Evolutionary conservation across 2,329 filamentous ascomycete species (phyloP).

Genomic region (Chaetomiaceae sp.): DNA sequence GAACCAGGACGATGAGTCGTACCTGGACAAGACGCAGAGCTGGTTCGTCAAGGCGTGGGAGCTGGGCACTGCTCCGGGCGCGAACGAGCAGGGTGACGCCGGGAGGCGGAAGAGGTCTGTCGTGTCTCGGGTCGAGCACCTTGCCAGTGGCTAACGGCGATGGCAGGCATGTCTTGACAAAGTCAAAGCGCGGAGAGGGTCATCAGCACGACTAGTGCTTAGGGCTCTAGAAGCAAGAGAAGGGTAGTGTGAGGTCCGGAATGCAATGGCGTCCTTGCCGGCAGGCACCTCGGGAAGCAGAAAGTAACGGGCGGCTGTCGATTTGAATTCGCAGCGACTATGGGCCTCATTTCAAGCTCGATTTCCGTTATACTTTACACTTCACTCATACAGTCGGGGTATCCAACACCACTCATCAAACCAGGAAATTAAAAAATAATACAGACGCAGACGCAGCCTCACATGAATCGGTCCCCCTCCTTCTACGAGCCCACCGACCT

Average conservation of each 20-base stretch:
- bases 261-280: too few relatives aligned
- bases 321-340: too few relatives aligned
- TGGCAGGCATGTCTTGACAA: conserved; percentile 9
- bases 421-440: neutral
- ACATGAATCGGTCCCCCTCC: too few relatives aligned
- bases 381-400: neutral
- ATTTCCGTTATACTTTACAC: neutral
- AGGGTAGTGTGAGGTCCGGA: too few relatives aligned
- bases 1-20: conserved; percentile 63
- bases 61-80: conserved; percentile 36
- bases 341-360: too few relatives aligned
- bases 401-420: neutral
- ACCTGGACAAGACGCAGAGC: conserved; percentile 69
- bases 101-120: conserved; percentile 30
- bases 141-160: neutral
- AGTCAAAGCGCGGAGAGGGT: neutral
- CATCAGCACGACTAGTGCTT: neutral
- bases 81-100: conserved; percentile 23
- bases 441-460: neutral
- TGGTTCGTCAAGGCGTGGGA: conserved; percentile 65
- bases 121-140: neutral
- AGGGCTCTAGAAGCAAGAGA: too few relatives aligned
- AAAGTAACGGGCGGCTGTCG: too few relatives aligned
- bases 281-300: too few relatives aligned
- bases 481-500: neutral